Base-by-base conservation (phyloP, 441 rosid genomes). In the Dalechampia spathulata region DNA sequence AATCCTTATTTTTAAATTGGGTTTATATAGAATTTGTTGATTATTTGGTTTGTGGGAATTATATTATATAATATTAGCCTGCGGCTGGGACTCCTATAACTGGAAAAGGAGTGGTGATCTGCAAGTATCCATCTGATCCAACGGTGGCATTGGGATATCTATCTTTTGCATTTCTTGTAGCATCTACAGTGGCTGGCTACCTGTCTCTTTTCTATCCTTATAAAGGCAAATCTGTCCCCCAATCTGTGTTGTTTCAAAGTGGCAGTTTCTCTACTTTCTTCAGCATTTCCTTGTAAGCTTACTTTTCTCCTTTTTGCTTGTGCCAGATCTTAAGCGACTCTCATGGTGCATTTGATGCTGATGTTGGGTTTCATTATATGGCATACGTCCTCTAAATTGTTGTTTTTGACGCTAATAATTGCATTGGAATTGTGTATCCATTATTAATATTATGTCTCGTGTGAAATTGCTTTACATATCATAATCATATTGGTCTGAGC, bases 91-190 rank as follows among this genome's bases (percentile, higher is more conserved):
- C 86, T 52, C 79, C 92, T 1, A 82, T 87, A 4, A 28, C 47
- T 4, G 85, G 85, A 47, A 93, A 87, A 50, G 97, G 70, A 38
- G 78, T 77, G 27, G 82, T 85, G 38, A 77, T 90, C 19, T 93
- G 97, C 93, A 87, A 87, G 68, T 93, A 93, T 74, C 86, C 96
- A 58, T 68, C 81, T 15, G 95, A 87, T 76, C 95, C 93, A 1
- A 72, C 84, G 0, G 89, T 89, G 12, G 70, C 56, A 34, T 72
- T 86, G 63, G 97, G 95, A 20, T 85, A 70, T 62, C 70, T 93
- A 15, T 90, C 95, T 25, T 73, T 82, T 49, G 86, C 49, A 7
- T 93, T 85, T 65, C 96, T 93, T 22, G 28, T 78, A 2, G 74
- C 82, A 20, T 69, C 85, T 28, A 52, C 90, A 7, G 58, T 58